These are phyloP conservation scores for Escallonia herrerae DNA, from an alignment of 129 eudicot species.

Conservation along the genomic window DNA sequence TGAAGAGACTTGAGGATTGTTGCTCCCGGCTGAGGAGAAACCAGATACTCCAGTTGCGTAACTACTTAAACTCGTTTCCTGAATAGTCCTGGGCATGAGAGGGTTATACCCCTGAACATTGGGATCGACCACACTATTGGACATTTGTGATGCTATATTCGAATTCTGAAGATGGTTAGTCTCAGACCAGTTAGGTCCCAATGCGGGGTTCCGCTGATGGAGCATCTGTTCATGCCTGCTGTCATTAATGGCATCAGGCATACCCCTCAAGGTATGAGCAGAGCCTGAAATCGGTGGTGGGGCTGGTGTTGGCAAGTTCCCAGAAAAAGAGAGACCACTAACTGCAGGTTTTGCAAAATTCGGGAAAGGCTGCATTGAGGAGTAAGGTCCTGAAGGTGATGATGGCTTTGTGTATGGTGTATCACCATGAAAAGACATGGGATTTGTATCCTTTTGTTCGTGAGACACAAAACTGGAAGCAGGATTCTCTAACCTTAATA, in stretches of 20 bases:
- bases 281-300: conserved; percentile 24
- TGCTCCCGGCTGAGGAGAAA: conserved; percentile 14
- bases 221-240: conserved; percentile 33
- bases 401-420: conserved; percentile 22
- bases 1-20: conserved; percentile 24
- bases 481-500: conserved; percentile 58
- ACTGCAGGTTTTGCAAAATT: conserved; percentile 38
- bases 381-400: conserved; percentile 45
- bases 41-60: conserved; percentile 26
- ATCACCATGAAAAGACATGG: conserved; percentile 33
- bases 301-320: conserved; percentile 17
- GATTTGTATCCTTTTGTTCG: conserved; percentile 31
- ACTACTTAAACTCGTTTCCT: conserved; percentile 20
- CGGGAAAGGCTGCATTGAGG: conserved; percentile 27
- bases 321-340: conserved; percentile 18
- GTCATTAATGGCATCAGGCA: conserved; percentile 24
- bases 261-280: conserved; percentile 18
- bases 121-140: conserved; percentile 19
- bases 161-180: conserved; percentile 30
- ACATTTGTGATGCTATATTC: conserved; percentile 24
- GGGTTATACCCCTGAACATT: conserved; percentile 28
- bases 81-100: conserved; percentile 17
- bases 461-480: conserved; percentile 35
- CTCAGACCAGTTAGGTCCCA: conserved; percentile 27
- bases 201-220: conserved; percentile 18